Percentiles rank a stretch among this genome's conserved stretches.
Evolutionary conservation across 371 early-diverging fungal genomes (phyloP).

Genomic region (Actinomortierella wolfii): DNA sequence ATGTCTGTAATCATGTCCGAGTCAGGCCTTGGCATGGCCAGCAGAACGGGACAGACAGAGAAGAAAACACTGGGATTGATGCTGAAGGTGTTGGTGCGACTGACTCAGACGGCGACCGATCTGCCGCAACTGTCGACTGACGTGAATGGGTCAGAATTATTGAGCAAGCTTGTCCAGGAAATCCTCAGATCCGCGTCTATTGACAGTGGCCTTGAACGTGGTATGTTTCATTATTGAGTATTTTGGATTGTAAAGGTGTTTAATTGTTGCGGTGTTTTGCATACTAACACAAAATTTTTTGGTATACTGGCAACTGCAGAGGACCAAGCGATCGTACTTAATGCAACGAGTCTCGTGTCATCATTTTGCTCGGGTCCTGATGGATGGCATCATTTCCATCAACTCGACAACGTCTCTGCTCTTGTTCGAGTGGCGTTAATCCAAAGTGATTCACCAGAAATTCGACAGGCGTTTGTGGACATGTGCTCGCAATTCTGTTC

Average conservation of each 20-base stretch:
- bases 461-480: slow-evolving; percentile 40
- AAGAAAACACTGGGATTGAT: slow-evolving; percentile 33
- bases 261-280: neutral
- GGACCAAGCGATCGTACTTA: slow-evolving; percentile 40
- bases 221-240: neutral
- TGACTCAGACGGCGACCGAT: slow-evolving; percentile 14
- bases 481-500: slow-evolving; percentile 45
- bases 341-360: slow-evolving; percentile 40
- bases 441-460: slow-evolving; percentile 46
- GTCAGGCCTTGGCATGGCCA: slow-evolving; percentile 27
- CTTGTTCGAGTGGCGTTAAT: slow-evolving; percentile 45
- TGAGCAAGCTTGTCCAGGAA: slow-evolving; percentile 35
- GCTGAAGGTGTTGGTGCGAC: slow-evolving; percentile 39
- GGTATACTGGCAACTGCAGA: slow-evolving; percentile 20
- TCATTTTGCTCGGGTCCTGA: slow-evolving; percentile 32
- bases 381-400: slow-evolving; percentile 41
- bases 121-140: slow-evolving; percentile 1
- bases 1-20: slow-evolving; percentile 37
- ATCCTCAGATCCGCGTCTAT: slow-evolving; percentile 37
- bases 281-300: neutral
- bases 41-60: slow-evolving; percentile 15
- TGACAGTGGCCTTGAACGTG: slow-evolving; percentile 7
- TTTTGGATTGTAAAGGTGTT: neutral
- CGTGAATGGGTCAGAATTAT: slow-evolving; percentile 19
- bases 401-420: slow-evolving; percentile 31